Percentiles rank a stretch among this genome's conserved stretches.
Evolutionary conservation across 2,329 filamentous ascomycete species (phyloP).

Genomic region (Saccharata proteae): DNA sequence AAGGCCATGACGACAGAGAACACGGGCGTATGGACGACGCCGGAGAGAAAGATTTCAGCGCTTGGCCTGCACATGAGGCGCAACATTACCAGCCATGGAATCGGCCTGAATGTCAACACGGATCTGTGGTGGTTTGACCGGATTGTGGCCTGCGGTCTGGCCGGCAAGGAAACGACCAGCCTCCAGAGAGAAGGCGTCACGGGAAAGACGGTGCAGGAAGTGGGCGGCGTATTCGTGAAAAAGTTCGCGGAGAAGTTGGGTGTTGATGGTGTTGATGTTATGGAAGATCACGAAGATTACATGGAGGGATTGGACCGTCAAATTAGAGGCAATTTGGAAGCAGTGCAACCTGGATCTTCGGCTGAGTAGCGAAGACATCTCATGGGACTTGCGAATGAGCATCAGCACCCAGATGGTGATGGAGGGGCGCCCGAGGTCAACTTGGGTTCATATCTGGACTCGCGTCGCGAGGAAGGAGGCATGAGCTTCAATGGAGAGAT

Average conservation of each 20-base stretch:
- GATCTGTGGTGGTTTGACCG: slow-evolving; percentile 53
- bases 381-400: too few species aligned
- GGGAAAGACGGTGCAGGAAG: slow-evolving; percentile 24
- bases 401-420: too few species aligned
- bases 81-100: slow-evolving; percentile 71
- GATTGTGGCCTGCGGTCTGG: slow-evolving; percentile 83
- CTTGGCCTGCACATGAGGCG: slow-evolving; percentile 83
- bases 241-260: slow-evolving; percentile 20
- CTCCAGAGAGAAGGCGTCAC: slow-evolving; percentile 43
- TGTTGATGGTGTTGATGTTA: slow-evolving; percentile 2
- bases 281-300: slow-evolving; percentile 4
- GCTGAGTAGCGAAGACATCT: too few species aligned
- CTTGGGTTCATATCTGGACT: too few species aligned
- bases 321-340: too few species aligned
- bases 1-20: slow-evolving; percentile 54
- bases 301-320: too few species aligned
- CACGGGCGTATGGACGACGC: slow-evolving; percentile 65
- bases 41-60: slow-evolving; percentile 64
- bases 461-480: too few species aligned
- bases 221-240: slow-evolving; percentile 29
- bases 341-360: too few species aligned
- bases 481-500: too few species aligned
- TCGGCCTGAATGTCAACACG: slow-evolving; percentile 66
- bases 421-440: too few species aligned
- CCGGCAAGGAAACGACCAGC: slow-evolving; percentile 68